Base-by-base conservation (phyloP, 1,139 yeast species). In the Yamadazyma dushanensis region DNA sequence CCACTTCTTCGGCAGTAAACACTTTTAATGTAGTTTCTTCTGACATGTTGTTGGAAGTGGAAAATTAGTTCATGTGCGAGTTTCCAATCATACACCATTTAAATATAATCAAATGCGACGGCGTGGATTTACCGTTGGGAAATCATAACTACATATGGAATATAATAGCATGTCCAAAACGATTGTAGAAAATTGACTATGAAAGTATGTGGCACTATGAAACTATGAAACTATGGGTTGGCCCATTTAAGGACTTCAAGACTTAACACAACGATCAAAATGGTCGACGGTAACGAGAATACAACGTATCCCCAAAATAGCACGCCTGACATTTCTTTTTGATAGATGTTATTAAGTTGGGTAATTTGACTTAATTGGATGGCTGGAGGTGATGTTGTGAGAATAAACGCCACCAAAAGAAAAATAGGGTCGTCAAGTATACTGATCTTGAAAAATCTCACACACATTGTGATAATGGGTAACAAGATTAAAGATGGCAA, bases 401-500 rank as follows among this genome's bases (percentile, higher is more conserved):
- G 70, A 16, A 85, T 68, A 50, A 86, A 86, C 17, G 87, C 76
- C 26, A 87, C 89, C 40, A 85, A 78, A 47, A 85, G 63, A 53
- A 86, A 86, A 39, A 86, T 83, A 15, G 95, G 95, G 57, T 86
- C 95, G 57, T 83, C 90, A 53, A 86, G 66, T 33, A 86, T 83
- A 29, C 90, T 81, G 17, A 83, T 67, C 36, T 73, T 71, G 41
- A 83, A 58, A 55, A 67, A 83, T 58, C 81, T 82, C 44, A 83
- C 92, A 37, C 78, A 63, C 13, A 78, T 46, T 3, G 90, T 80
- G 43, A 85, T 78, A 25, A 81, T 43, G 3, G 95, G 95, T 26
- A 86, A 66, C 38, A 86, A 61, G 16, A 84, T 49, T 9, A 83
- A 45, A 1, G 89, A 77, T 2, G 95, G 95, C 13, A 86, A 59